Conservation (phyloP, 1,139 yeast species). For the Suhomyces ambrosiae region DNA sequence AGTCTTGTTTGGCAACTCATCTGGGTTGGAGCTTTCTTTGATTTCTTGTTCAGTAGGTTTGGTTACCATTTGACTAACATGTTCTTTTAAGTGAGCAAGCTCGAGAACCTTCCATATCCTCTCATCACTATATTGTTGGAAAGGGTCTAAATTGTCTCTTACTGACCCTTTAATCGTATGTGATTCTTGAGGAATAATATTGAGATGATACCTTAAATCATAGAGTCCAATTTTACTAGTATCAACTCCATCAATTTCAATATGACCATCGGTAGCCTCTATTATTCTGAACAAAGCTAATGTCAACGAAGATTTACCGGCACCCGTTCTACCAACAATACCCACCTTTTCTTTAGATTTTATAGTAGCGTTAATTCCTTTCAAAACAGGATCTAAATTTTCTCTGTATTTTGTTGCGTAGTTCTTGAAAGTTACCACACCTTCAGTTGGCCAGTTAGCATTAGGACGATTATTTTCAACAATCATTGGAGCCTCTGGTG, state of each 20-base stretch:
- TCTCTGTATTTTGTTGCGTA: constrained; percentile 32
- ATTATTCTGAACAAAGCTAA: constrained; percentile 35
- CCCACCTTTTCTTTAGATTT: constrained; percentile 32
- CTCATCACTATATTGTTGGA: constrained; percentile 26
- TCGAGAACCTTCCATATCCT: constrained; percentile 32
- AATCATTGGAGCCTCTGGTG: constrained; percentile 29
- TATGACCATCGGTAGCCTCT: constrained; percentile 30
- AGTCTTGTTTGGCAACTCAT: constrained; percentile 12
- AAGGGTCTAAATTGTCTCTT: constrained; percentile 35
- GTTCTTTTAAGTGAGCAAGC: constrained; percentile 32
- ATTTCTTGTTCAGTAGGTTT: constrained; percentile 24
- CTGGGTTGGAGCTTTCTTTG: constrained; percentile 19
- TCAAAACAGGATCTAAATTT: constrained; percentile 31
- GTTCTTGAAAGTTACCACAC: constrained; percentile 27
- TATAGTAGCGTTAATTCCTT: constrained; percentile 24
- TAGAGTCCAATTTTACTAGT: constrained; percentile 29
- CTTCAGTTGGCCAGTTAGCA: constrained; percentile 27
- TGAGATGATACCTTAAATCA: constrained; percentile 31
- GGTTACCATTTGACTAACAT: constrained; percentile 31
- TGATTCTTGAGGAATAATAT: constrained; percentile 36
- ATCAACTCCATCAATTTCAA: constrained; percentile 30
- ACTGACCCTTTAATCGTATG: constrained; percentile 34
- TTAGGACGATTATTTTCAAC: constrained; percentile 28
- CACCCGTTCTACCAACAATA: constrained; percentile 37
- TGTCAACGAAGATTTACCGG: constrained; percentile 35